Percentiles rank a stretch among this genome's conserved stretches.
Conservation (phyloP, 176 grass and related monocot species). For the Dendrocalamus sinicus region DNA sequence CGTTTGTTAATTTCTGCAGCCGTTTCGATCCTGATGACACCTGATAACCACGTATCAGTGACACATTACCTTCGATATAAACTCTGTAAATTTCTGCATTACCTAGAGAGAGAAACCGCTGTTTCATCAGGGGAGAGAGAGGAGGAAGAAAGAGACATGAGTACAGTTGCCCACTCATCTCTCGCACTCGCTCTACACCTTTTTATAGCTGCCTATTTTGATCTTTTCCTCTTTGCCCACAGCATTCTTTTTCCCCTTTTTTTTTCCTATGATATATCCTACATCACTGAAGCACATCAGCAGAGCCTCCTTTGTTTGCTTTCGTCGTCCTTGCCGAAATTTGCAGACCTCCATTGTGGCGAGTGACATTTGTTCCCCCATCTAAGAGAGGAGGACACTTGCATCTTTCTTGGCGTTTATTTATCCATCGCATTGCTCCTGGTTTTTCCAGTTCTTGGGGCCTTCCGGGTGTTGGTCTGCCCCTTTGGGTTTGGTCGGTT, state of each 20-base stretch:
- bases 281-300: slow-evolving; percentile 37
- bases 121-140: not conserved
- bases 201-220: slow-evolving; percentile 49
- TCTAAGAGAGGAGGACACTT: not conserved
- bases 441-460: not conserved
- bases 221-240: slow-evolving; percentile 24
- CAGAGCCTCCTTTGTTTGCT: slow-evolving; percentile 18
- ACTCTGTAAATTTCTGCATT: not conserved
- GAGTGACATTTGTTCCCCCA: slow-evolving; percentile 28
- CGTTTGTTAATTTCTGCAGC: slow-evolving; percentile 5
- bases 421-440: slow-evolving; percentile 10
- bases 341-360: slow-evolving; percentile 17
- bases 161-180: slow-evolving; percentile 44
- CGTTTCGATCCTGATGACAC: not conserved
- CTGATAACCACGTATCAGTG: not conserved
- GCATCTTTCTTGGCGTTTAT: not conserved
- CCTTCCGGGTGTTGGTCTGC: too few species aligned
- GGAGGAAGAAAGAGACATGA: too few species aligned
- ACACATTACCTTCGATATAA: not conserved
- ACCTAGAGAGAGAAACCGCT: not conserved
- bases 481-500: not conserved
- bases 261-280: slow-evolving; percentile 9
- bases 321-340: slow-evolving; percentile 19
- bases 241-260: not conserved
- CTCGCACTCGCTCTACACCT: slow-evolving; percentile 54